Evolutionary conservation across 352 stramenopile species (phyloP).

Genomic region (Phytophthora hybrid): DNA sequence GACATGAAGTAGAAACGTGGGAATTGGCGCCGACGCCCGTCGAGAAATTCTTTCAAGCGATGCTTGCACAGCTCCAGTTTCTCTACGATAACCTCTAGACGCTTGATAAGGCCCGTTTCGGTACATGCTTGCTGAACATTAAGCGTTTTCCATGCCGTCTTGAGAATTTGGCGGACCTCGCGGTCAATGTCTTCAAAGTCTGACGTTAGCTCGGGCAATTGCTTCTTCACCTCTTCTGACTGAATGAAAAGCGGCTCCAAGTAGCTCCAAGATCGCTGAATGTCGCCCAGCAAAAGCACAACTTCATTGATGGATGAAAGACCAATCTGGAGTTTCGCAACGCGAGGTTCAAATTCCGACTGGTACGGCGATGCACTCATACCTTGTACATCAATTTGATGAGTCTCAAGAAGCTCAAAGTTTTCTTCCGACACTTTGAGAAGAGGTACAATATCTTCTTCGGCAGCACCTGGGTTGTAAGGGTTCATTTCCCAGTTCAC

Average conservation of each 20-base stretch:
- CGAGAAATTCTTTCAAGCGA: constrained; percentile 95
- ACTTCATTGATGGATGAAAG: constrained; percentile 94
- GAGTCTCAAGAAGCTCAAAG: constrained; percentile 96
- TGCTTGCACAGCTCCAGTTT: constrained; percentile 96
- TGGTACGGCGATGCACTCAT: constrained; percentile 97
- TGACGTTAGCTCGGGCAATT: constrained; percentile 93
- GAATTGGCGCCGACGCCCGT: constrained; percentile 94
- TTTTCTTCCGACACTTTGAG: constrained; percentile 96
- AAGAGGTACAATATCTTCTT: constrained; percentile 90
- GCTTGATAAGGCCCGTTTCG: constrained; percentile 85
- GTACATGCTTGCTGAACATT: constrained; percentile 94
- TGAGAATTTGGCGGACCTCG: constrained; percentile 91
- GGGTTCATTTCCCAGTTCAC: constrained; percentile 95
- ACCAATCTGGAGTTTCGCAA: constrained; percentile 88
- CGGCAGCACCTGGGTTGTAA: constrained; percentile 84
- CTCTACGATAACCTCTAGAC: constrained; percentile 93
- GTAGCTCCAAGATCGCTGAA: constrained; percentile 97
- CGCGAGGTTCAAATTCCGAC: constrained; percentile 94
- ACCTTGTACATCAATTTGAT: constrained; percentile 97
- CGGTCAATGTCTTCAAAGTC: constrained; percentile 96
- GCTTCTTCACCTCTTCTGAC: constrained; percentile 97
- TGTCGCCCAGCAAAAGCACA: constrained; percentile 94
- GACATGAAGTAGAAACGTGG: constrained; percentile 95
- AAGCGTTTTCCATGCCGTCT: constrained; percentile 85
- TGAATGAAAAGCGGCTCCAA: constrained; percentile 96